Conservation (phyloP, 2,329 filamentous ascomycete genomes). For the Calonectria pseudoreteaudii region DNA sequence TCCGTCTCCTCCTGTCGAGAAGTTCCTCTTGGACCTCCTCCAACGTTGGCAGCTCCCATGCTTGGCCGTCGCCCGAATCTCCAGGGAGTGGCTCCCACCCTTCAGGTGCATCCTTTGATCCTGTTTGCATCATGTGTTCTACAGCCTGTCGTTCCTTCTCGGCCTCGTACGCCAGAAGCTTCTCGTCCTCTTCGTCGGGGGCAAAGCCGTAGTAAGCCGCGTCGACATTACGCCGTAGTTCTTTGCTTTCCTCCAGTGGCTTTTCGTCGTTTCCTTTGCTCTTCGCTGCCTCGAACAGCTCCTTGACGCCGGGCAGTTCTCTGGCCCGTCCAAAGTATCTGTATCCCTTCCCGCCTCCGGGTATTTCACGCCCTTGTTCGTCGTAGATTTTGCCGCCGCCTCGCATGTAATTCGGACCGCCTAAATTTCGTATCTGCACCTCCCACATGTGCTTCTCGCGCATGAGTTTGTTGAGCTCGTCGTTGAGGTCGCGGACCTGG, state of each 20-base stretch:
- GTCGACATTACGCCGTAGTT: constrained; percentile 82
- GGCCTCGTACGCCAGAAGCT: constrained; percentile 82
- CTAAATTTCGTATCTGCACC: constrained; percentile 92
- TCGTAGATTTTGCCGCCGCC: constrained; percentile 77
- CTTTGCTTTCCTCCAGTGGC: constrained; percentile 74
- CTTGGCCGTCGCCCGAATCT: constrained; percentile 83
- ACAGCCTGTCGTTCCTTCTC: constrained; percentile 86
- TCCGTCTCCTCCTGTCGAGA: constrained; percentile 85
- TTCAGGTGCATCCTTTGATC: constrained; percentile 67
- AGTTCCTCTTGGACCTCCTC: constrained; percentile 97
- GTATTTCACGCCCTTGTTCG: constrained; percentile 78
- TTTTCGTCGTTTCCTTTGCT: constrained; percentile 69
- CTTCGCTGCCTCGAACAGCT: constrained; percentile 87
- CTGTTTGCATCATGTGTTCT: constrained; percentile 73
- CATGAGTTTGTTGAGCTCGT: constrained; percentile 99
- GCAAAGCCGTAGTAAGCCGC: constrained; percentile 97
- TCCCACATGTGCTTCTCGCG: constrained; percentile 99
- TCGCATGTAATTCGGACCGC: constrained; percentile 97
- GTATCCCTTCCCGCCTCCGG: constrained; percentile 87
- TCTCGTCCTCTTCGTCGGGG: constrained; percentile 89
- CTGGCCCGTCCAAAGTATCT: constrained; percentile 91
- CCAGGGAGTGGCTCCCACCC: constrained; percentile 91
- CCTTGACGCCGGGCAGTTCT: constrained; percentile 94
- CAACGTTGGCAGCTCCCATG: constrained; percentile 85
- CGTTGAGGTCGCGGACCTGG: constrained; percentile 97